Base-by-base conservation (phyloP, 805 yeast species). In the Hanseniaspora vineae region DNA sequence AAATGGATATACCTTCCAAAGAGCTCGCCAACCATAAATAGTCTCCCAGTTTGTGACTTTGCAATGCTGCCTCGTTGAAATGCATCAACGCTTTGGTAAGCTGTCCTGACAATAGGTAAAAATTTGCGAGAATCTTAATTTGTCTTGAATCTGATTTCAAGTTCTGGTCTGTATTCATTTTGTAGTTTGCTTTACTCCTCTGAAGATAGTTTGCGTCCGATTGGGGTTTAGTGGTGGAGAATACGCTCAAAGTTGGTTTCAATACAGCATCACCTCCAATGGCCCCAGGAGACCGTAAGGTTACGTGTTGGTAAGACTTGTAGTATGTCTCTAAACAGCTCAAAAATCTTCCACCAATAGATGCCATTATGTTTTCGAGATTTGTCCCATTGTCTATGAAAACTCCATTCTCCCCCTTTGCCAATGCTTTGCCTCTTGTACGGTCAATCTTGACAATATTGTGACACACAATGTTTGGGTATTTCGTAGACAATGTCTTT, bases 11-110 rank as follows among this genome's bases (percentile, higher is more conserved):
- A 0, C 89, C 86, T 55, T 88, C 96, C n/a, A 90, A 60, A 0
- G 96, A 78, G 31, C 90, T 81, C 0, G 82, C 97, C 13, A 86
- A 70, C 97, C 97, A 92, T 9, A 92, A 66, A 55, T 76, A 75
- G 60, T 92, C 98, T 45, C 78, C 78, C 2, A 80, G 69, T 12
- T 75, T 69, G 50, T 77, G 78, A 47, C 87, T 64, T 20, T 73
- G 65, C 2, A 67, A 56, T 1, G 82, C 71, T 0, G 96, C 80
- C 39, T 88, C 95, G n/a, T 80, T 75, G 55, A 88, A 81, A 50
- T 79, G 78, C 20, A 71, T 68, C 47, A 89, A 59, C 0, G 97
- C 94, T 49, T 80, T 84, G 14, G 70, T 60, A 42, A 82, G 71
- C 46, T 84, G 76, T 1, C 98, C 98, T 0, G 96, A 82, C 44